Conservation (phyloP, 129 eudicot species). For the Solidago caesia region DNA sequence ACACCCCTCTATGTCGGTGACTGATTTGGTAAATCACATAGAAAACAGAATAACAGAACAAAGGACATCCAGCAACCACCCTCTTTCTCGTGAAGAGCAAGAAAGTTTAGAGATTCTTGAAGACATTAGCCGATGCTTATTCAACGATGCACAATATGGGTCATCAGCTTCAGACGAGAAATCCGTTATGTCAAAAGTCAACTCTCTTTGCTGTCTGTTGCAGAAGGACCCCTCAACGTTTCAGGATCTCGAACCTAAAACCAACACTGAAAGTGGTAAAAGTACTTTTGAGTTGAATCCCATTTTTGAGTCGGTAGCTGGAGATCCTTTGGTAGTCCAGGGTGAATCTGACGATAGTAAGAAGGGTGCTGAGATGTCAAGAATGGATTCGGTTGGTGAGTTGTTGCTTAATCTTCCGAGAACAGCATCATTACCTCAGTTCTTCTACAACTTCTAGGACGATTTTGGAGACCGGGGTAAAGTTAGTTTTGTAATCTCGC, state of each 20-base stretch:
- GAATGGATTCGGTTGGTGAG: conserved; percentile 87
- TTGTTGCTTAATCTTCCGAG: conserved; percentile 81
- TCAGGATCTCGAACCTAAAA: conserved; percentile 30
- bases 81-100: conserved; percentile 36
- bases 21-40: conserved; percentile 62
- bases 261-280: conserved; percentile 12
- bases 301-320: conserved; percentile 17
- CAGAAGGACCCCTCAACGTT: conserved; percentile 57
- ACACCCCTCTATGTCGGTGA: conserved; percentile 67
- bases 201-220: conserved; percentile 78
- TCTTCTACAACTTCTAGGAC: conserved; percentile 51
- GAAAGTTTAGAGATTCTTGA: conserved; percentile 59
- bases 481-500: conserved; percentile 18
- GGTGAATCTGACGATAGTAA: conserved; percentile 22
- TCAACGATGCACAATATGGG: conserved; percentile 41
- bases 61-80: conserved; percentile 41
- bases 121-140: conserved; percentile 49
- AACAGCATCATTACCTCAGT: conserved; percentile 81
- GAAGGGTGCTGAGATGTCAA: conserved; percentile 51
- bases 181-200: conserved; percentile 66
- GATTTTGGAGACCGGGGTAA: conserved; percentile 19
- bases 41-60: conserved; percentile 53
- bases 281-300: conserved; percentile 10
- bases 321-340: not conserved
- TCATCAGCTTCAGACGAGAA: conserved; percentile 60